These are phyloP conservation scores for Nicotiana attenuata DNA, from an alignment of 257 asterid species.

Conservation along the genomic window DNA sequence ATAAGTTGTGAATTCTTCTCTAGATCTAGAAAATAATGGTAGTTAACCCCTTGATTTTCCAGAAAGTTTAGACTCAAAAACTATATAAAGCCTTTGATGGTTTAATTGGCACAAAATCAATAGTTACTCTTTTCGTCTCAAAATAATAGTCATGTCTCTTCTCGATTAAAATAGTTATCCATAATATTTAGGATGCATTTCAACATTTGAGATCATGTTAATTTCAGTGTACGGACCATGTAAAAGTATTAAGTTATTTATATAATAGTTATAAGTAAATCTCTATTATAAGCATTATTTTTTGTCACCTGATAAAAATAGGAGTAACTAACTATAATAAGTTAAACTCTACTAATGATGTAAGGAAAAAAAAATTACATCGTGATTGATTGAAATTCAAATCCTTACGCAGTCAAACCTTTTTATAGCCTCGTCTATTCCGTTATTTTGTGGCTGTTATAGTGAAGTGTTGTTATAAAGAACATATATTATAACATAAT, in stretches of 20 bases:
- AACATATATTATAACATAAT: too few relatives aligned
- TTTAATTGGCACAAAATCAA: too few relatives aligned
- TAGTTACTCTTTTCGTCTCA: background rate
- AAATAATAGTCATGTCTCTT: too few relatives aligned
- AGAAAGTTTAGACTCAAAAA: too few relatives aligned
- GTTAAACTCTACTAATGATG: background rate
- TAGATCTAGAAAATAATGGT: too few relatives aligned
- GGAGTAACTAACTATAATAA: background rate
- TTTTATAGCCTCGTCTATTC: too few relatives aligned
- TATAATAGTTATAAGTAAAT: background rate
- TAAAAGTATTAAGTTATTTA: background rate
- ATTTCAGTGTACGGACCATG: background rate
- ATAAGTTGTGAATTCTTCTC: too few relatives aligned
- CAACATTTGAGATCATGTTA: too few relatives aligned
- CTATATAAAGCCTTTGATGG: too few relatives aligned
- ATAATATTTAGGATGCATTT: background rate
- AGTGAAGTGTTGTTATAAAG: too few relatives aligned
- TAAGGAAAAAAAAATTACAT: background rate
- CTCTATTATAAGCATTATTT: background rate
- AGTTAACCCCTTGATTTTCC: too few relatives aligned
- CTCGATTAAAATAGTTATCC: background rate
- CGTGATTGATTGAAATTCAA: background rate
- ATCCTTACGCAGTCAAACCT: background rate
- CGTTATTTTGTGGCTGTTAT: too few relatives aligned
- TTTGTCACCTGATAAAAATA: background rate